Evolutionary conservation across 495 filamentous ascomycete species (phyloP).

Genomic region (Xylaria palmicola): DNA sequence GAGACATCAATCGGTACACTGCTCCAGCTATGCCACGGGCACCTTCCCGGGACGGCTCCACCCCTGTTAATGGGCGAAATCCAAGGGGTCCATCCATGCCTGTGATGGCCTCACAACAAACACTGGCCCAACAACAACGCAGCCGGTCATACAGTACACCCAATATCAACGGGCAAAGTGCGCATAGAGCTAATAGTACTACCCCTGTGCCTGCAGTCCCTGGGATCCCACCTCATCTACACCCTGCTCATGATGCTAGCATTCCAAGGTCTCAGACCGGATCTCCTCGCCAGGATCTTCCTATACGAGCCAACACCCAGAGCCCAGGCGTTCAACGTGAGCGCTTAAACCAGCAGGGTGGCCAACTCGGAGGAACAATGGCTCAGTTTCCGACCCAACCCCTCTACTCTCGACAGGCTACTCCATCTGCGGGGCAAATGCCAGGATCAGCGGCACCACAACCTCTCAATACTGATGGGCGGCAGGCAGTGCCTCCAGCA

Average conservation of each 20-base stretch:
- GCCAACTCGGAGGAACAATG: slow-evolving; percentile 41
- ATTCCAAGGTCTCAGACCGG: slow-evolving; percentile 55
- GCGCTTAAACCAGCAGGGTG: slow-evolving; percentile 32
- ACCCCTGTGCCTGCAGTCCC: slow-evolving; percentile 53
- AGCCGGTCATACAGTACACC: slow-evolving; percentile 63
- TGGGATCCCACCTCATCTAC: slow-evolving; percentile 55
- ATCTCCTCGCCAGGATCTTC: slow-evolving; percentile 52
- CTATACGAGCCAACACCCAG: slow-evolving; percentile 51
- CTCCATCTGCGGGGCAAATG: slow-evolving; percentile 25
- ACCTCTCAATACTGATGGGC: slow-evolving; percentile 32
- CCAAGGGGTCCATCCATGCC: slow-evolving; percentile 80
- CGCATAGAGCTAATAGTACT: slow-evolving; percentile 27
- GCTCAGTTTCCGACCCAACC: slow-evolving; percentile 49
- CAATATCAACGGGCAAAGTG: slow-evolving; percentile 54
- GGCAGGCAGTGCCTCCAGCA: slow-evolving; percentile 31
- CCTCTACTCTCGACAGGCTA: slow-evolving; percentile 44
- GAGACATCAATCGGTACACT: slow-evolving; percentile 77
- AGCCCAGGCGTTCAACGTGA: slow-evolving; percentile 51
- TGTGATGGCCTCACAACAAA: slow-evolving; percentile 61
- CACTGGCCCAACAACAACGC: slow-evolving; percentile 56
- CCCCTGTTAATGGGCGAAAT: slow-evolving; percentile 60
- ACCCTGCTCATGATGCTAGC: slow-evolving; percentile 53
- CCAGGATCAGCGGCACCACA: slow-evolving; percentile 18
- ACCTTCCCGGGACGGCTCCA: slow-evolving; percentile 73
- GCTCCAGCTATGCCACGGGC: slow-evolving; percentile 81